phyloP scores from a whole-genome alignment of 2,329 filamentous ascomycete genomes.

The Cladophialophora bantiana region DNA sequence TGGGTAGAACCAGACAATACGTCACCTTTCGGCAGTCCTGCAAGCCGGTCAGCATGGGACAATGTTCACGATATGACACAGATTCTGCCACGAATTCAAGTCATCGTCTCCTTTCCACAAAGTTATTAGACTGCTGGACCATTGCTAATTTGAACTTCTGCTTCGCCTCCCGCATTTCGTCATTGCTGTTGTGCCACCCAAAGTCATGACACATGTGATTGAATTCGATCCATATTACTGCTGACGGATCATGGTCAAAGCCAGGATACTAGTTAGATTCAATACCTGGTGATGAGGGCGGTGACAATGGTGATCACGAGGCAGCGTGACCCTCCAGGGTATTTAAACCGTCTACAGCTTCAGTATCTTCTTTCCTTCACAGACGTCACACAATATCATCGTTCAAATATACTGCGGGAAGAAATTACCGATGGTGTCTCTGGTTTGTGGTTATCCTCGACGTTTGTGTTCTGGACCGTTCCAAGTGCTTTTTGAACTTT shows the following conservation, averaged over 20 bases:
- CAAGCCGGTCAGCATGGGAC: background rate
- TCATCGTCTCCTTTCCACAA: conserved; percentile 36
- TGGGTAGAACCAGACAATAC: background rate
- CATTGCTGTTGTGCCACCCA: conserved; percentile 28
- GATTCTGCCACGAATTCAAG: conserved; percentile 34
- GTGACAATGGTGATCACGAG: no score
- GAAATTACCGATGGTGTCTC: conserved; percentile 18
- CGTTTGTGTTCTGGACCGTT: background rate
- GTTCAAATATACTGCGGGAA: conserved; percentile 6
- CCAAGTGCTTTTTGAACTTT: background rate
- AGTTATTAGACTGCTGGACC: conserved; percentile 38
- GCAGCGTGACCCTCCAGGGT: no score
- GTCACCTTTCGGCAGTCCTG: conserved; percentile 2
- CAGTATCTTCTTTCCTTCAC: no score
- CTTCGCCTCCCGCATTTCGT: conserved; percentile 31
- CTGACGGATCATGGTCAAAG: conserved; percentile 25
- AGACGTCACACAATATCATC: no score
- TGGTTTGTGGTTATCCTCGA: background rate
- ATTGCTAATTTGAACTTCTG: conserved; percentile 35
- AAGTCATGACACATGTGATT: conserved; percentile 28
- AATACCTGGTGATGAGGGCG: no score
- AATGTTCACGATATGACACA: conserved; percentile 22
- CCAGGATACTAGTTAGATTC: conserved; percentile 14
- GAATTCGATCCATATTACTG: conserved; percentile 20
- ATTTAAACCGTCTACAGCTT: no score